A percentile compares a stretch with the other conserved stretches of the same genome.
phyloP scores from a whole-genome alignment of 2,329 filamentous ascomycete genomes.

The Claviceps cyperi region DNA sequence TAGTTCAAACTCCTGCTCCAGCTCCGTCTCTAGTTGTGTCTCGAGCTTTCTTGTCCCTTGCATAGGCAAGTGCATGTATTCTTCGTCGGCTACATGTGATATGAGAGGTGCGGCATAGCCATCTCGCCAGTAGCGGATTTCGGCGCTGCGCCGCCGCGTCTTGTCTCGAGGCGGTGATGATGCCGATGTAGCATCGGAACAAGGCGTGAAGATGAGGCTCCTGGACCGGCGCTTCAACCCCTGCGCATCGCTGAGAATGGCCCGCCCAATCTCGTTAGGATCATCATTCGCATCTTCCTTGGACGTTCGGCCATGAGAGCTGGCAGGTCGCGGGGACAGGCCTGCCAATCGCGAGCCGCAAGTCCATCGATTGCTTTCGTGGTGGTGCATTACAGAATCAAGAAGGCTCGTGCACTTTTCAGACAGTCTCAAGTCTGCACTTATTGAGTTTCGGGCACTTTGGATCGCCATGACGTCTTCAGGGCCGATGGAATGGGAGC shows the following conservation, averaged over 20 bases:
- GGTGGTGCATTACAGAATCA: slow-evolving; percentile 1
- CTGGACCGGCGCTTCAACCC: slow-evolving; percentile 40
- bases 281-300: slow-evolving; percentile 25
- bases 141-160: slow-evolving; percentile 41
- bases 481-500: slow-evolving; percentile 46
- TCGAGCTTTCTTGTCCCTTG: slow-evolving; percentile 7
- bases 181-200: slow-evolving; percentile 15
- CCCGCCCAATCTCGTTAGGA: slow-evolving; percentile 44
- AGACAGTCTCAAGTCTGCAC: slow-evolving; percentile 26
- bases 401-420: slow-evolving; percentile 8
- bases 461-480: slow-evolving; percentile 39
- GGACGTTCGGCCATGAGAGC: slow-evolving; percentile 36
- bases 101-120: slow-evolving; percentile 39
- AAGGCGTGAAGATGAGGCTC: slow-evolving; percentile 41
- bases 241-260: slow-evolving; percentile 41
- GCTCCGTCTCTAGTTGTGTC: slow-evolving; percentile 13
- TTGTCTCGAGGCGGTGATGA: slow-evolving; percentile 11
- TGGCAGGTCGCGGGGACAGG: slow-evolving; percentile 47
- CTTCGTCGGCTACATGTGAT: slow-evolving; percentile 31
- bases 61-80: slow-evolving; percentile 15
- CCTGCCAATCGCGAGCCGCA: slow-evolving; percentile 33
- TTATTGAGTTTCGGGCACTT: slow-evolving; percentile 38
- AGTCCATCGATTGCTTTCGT: slow-evolving; percentile 14
- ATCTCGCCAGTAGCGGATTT: slow-evolving; percentile 50
- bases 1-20: slow-evolving; percentile 11